phyloP scores from a whole-genome alignment of 441 rosid genomes.

The Gossypium aridum region DNA sequence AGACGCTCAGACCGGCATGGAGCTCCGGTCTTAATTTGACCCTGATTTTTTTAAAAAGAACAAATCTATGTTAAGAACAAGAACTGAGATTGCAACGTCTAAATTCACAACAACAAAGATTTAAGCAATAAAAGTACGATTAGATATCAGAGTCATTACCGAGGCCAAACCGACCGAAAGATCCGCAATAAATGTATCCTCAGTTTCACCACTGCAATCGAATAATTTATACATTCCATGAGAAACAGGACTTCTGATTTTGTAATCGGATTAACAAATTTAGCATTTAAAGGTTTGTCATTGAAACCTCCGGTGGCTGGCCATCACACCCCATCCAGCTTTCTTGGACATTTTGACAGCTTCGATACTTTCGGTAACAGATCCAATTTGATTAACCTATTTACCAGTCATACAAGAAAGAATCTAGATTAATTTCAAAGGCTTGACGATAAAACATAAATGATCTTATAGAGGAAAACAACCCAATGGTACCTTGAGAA shows the following conservation, averaged over 20 bases:
- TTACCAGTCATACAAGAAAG: not conserved
- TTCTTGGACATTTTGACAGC: not conserved
- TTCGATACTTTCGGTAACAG: not conserved
- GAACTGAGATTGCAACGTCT: not conserved
- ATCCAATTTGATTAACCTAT: not conserved
- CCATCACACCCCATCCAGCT: not conserved
- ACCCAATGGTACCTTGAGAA: not conserved
- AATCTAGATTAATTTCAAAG: not conserved
- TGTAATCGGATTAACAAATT: not conserved
- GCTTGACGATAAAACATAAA: not conserved
- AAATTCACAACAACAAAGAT: not conserved
- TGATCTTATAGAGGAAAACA: not conserved
- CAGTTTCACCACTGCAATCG: not conserved
- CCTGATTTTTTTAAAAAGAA: slow-evolving; percentile 31
- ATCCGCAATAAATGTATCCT: not conserved
- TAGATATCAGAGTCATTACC: not conserved
- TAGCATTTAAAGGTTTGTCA: not conserved
- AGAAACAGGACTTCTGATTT: not conserved
- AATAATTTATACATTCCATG: not conserved
- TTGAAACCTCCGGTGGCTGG: not conserved
- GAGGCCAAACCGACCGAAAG: not conserved
- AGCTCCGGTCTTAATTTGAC: slow-evolving; percentile 97
- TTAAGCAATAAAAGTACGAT: not conserved
- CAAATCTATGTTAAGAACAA: not conserved
- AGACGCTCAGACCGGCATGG: slow-evolving; percentile 98